These are phyloP conservation scores for Tilletiopsis washingtonensis DNA, from an alignment of 1,284 basidiomycete genomes.

Conservation along the genomic window DNA sequence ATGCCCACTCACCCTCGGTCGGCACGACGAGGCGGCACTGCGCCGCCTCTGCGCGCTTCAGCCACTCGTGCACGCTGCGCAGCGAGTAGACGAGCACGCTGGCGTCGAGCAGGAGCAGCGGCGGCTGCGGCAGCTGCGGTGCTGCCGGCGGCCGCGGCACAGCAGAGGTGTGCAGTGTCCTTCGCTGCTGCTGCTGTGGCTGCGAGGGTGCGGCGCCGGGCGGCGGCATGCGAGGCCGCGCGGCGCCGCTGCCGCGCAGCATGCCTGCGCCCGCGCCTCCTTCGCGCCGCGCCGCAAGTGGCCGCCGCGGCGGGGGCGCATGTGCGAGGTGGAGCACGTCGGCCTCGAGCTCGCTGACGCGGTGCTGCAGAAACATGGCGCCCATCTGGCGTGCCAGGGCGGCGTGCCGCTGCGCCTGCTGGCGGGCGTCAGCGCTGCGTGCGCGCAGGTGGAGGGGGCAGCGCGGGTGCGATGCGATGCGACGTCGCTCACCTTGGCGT, in stretches of 20 bases:
- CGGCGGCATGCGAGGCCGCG: no score
- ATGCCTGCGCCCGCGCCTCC: neutral
- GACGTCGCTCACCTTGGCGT: no score
- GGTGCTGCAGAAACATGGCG: slow-evolving; percentile 36
- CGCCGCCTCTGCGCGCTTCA: slow-evolving; percentile 60
- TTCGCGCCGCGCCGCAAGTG: no score
- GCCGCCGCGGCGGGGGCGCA: no score
- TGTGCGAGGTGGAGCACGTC: slow-evolving; percentile 15
- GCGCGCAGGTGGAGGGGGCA: no score
- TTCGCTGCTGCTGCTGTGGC: neutral
- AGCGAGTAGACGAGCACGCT: slow-evolving; percentile 77
- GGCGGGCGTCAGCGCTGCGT: no score
- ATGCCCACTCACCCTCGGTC: slow-evolving; percentile 64
- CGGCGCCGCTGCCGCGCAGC: neutral
- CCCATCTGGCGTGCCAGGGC: no score
- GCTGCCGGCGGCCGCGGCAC: neutral
- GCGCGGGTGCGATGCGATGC: no score
- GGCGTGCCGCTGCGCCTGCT: no score
- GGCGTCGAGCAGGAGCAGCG: slow-evolving; percentile 61
- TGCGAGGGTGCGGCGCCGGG: neutral
- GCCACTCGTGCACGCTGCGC: slow-evolving; percentile 69
- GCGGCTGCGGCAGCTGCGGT: neutral
- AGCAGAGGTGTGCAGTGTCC: no score
- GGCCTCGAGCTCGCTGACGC: slow-evolving; percentile 27
- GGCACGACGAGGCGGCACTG: slow-evolving; percentile 64